A percentile compares a stretch with the other conserved stretches of the same genome.
These are phyloP conservation scores for Metschnikowia orientalis DNA, from an alignment of 805 yeast genomes.

Conservation along the genomic window DNA sequence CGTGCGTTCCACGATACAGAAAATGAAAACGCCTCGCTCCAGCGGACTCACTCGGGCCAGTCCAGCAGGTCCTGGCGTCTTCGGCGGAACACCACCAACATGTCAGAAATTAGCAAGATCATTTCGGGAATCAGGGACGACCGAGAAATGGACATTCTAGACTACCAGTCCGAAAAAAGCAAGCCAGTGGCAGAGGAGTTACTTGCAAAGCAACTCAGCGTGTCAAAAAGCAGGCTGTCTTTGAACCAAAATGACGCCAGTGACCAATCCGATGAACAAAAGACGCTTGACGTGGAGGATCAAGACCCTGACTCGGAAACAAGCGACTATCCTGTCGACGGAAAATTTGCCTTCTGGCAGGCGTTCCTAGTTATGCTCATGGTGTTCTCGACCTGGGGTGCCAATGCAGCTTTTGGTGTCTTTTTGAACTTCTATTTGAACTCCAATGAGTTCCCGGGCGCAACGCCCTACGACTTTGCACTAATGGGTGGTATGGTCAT, in stretches of 20 bases:
- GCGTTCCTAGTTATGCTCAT: constrained; percentile 31
- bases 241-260: neutral
- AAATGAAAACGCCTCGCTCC: constrained; percentile 3
- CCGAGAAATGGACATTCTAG: constrained; percentile 13
- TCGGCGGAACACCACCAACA: constrained; percentile 10
- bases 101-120: constrained; percentile 15
- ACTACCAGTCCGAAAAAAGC: constrained; percentile 10
- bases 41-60: constrained; percentile 5
- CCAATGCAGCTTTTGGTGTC: constrained; percentile 55
- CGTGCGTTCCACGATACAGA: constrained; percentile 6
- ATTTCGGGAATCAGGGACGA: constrained; percentile 17
- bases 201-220: constrained; percentile 9
- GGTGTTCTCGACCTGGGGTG: constrained; percentile 52
- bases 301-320: neutral
- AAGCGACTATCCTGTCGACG: constrained; percentile 17
- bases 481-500: constrained; percentile 65
- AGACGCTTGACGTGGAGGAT: neutral
- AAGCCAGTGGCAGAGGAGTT: constrained; percentile 14
- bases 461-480: constrained; percentile 56
- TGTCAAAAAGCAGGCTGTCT: neutral
- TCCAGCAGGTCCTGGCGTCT: constrained; percentile 8
- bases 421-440: constrained; percentile 50
- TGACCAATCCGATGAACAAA: neutral
- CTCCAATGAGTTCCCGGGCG: constrained; percentile 45
- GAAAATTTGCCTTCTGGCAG: constrained; percentile 19